A percentile compares a stretch with the other conserved stretches of the same genome.
phyloP scores from a whole-genome alignment of 164 flowering plant genomes.

The Nymphaea colorata region DNA sequence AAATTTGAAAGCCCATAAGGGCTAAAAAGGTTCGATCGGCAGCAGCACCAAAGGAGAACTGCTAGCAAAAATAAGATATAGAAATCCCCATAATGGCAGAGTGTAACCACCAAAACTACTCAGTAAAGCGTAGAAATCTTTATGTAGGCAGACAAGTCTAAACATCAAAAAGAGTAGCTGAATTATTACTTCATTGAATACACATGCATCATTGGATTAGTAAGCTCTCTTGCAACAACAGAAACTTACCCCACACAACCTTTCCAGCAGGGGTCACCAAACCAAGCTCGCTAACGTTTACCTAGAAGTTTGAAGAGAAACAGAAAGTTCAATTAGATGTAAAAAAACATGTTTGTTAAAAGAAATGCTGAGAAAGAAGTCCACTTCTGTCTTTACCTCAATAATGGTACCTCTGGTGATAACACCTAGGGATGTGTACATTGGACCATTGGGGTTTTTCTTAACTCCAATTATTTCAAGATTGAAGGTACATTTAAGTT shows the following conservation, averaged over 20 bases:
- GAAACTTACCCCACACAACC: conserved; percentile 83
- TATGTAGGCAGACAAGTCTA: no score
- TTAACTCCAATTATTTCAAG: conserved; percentile 92
- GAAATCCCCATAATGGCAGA: no score
- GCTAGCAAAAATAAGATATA: no score
- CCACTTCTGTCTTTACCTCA: conserved; percentile 41
- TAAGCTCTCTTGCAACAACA: not conserved
- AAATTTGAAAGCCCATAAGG: no score
- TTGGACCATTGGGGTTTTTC: conserved; percentile 92
- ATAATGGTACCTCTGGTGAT: conserved; percentile 89
- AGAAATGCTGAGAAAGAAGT: not conserved
- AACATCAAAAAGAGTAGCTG: no score
- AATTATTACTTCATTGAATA: not conserved
- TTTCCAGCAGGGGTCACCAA: conserved; percentile 97
- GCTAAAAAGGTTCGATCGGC: no score
- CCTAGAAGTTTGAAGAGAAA: conserved; percentile 25
- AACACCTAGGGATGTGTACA: conserved; percentile 96
- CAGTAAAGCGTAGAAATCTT: no score
- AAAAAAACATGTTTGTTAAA: not conserved
- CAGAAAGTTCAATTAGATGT: not conserved
- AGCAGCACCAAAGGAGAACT: no score
- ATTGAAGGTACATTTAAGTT: conserved; percentile 89
- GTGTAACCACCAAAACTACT: no score
- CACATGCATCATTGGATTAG: conserved; percentile 3
- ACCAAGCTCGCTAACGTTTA: conserved; percentile 91